Percentiles rank a stretch among this genome's conserved stretches.
These are phyloP conservation scores for Podospora australis DNA, from an alignment of 495 filamentous ascomycete species.

Conservation along the genomic window DNA sequence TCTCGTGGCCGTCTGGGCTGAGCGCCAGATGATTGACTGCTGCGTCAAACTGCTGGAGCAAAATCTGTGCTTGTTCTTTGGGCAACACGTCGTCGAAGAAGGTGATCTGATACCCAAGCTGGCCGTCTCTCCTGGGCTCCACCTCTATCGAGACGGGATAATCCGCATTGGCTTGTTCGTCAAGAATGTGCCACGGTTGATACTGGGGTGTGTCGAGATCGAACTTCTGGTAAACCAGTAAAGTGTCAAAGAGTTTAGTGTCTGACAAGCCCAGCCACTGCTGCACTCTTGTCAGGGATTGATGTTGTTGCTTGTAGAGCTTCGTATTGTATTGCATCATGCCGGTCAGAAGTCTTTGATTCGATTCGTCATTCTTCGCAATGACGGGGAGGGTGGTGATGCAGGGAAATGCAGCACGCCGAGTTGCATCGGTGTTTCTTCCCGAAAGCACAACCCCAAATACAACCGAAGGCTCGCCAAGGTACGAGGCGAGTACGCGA, in stretches of 20 bases:
- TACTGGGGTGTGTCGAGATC: not conserved
- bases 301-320: conserved; percentile 61
- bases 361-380: conserved; percentile 42
- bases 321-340: conserved; percentile 56
- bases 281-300: conserved; percentile 60
- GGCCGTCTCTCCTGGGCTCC: conserved; percentile 40
- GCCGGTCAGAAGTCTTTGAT: conserved; percentile 46
- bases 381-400: conserved; percentile 66
- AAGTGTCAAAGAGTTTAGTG: conserved; percentile 63
- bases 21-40: conserved; percentile 41
- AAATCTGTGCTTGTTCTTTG: conserved; percentile 50
- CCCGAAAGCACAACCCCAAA: conserved; percentile 75
- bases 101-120: conserved; percentile 54
- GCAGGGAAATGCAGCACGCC: conserved; percentile 59
- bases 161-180: conserved; percentile 40
- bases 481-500: conserved; percentile 61
- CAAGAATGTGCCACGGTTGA: conserved; percentile 21
- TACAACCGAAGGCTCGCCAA: conserved; percentile 58
- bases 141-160: conserved; percentile 70
- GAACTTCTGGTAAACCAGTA: conserved; percentile 71
- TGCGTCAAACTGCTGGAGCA: conserved; percentile 57
- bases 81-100: conserved; percentile 56
- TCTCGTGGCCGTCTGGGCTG: conserved; percentile 23
- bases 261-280: conserved; percentile 54
- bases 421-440: conserved; percentile 48